Base-by-base conservation (phyloP, 495 filamentous ascomycete species). In the Xylaria scruposa region DNA sequence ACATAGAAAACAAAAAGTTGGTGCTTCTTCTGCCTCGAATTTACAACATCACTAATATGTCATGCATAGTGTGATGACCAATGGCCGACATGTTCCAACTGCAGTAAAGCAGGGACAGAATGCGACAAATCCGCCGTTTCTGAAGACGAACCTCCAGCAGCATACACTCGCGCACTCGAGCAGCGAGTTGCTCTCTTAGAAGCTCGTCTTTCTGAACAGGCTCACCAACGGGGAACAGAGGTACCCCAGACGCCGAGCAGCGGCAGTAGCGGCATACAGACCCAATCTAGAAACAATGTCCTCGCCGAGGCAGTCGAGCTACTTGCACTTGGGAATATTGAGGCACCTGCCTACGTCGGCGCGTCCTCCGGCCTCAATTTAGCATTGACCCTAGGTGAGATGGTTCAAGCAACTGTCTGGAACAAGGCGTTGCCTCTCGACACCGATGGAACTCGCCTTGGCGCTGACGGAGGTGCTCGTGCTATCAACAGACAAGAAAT, bases 391-490 rank as follows among this genome's bases (percentile, higher is more conserved):
- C 70, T 88, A 24, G 85, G 86, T 17, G 85, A 88, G 67, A 87
- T 88, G 85, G 86, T 87, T 26, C 85, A 86, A 67, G 81, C 83
- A 1, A 87, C 85, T 26, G 83, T 87, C 10, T 87, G 84, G 84
- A 86, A 85, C 66, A 85, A 87, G 69, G 81, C 83, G 15, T 78
- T 86, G 49, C 75, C 77, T 5, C 77, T 79, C 7, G 81, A 81
- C 12, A 76, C 80, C 46, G 79, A 75, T 68, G 77, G 80, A 31
- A 77, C 73, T 19, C 77, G 79, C 21, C 74, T 73, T 33, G 76
- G 71, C 44, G 68, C 77, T 69, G 81, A 78, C 26, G 76, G 70
- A 26, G 63, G 46, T 15, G 51, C 54, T 31, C 70, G 54, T 51
- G 46, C 56, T 56, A 62, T 72, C 44, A 72, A 54, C 46, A 59